Conservation (phyloP, 73 alveolate genomes). For the Diophrys sp. region DNA sequence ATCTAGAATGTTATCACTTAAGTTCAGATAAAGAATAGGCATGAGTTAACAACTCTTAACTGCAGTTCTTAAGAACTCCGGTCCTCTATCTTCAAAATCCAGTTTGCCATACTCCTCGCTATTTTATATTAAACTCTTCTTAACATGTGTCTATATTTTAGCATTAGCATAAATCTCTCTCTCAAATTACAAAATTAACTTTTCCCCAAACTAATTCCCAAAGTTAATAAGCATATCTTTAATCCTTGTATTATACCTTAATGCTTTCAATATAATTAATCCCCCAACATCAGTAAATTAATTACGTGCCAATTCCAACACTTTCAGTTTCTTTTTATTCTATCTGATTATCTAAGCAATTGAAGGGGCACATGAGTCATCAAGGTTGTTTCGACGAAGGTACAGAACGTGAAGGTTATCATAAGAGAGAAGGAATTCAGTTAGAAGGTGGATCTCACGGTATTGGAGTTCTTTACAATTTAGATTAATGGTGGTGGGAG, state of each 20-base stretch:
- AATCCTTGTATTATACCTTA: background rate
- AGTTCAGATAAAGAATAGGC: background rate
- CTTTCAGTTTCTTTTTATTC: background rate
- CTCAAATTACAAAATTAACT: background rate
- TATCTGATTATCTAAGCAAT: constrained; percentile 2
- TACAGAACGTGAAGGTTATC: background rate
- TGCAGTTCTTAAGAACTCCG: constrained; percentile 7
- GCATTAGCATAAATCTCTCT: background rate
- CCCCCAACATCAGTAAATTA: background rate
- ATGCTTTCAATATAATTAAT: background rate
- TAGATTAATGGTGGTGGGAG: constrained; percentile 1
- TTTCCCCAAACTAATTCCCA: background rate
- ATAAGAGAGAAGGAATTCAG: background rate
- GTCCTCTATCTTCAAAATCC: constrained; percentile 5
- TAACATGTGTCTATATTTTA: background rate
- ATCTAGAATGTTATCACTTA: background rate
- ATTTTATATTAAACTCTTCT: background rate
- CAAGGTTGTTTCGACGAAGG: background rate
- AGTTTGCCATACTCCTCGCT: background rate
- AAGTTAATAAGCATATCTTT: background rate
- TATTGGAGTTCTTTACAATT: background rate
- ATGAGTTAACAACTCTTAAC: background rate
- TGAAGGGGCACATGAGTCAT: background rate
- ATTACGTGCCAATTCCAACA: background rate
- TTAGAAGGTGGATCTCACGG: background rate